phyloP scores from a whole-genome alignment of 192 early-diverging fungal species.

The Linderina pennispora region DNA sequence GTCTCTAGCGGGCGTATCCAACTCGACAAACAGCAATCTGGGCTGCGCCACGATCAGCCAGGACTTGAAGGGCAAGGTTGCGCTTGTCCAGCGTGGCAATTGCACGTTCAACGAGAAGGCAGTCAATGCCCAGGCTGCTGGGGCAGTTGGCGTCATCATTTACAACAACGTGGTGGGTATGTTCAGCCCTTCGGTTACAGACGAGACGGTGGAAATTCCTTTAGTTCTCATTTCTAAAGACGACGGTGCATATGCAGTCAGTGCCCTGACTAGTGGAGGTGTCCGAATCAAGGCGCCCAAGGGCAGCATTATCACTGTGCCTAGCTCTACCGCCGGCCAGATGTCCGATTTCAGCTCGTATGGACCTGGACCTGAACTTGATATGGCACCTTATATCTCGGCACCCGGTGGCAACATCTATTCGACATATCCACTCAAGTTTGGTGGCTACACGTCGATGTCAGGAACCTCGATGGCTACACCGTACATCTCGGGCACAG shows the following conservation, averaged over 20 bases:
- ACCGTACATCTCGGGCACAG: slow-evolving; percentile 64
- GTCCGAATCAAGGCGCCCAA: slow-evolving; percentile 18
- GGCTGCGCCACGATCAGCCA: slow-evolving; percentile 11
- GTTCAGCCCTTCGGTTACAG: slow-evolving; percentile 12
- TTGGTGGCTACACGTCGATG: slow-evolving; percentile 37
- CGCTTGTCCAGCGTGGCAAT: slow-evolving; percentile 38
- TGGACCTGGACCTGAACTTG: slow-evolving; percentile 57
- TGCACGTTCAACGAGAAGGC: slow-evolving; percentile 47
- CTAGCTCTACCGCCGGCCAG: slow-evolving; percentile 36
- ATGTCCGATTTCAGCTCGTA: slow-evolving; percentile 59
- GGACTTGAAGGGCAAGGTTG: slow-evolving; percentile 34
- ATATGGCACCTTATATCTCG: slow-evolving; percentile 53
- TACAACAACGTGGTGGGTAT: slow-evolving; percentile 41
- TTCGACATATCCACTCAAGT: slow-evolving; percentile 50
- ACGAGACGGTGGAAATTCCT: slow-evolving; percentile 24
- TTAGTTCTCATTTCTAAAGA: slow-evolving; percentile 28
- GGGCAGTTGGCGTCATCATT: slow-evolving; percentile 46
- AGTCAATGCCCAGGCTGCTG: slow-evolving; percentile 35
- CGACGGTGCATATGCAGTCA: slow-evolving; percentile 20
- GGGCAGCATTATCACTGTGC: slow-evolving; percentile 11
- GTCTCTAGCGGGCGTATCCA: slow-evolving; percentile 4
- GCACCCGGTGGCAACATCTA: slow-evolving; percentile 67
- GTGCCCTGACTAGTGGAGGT: background rate
- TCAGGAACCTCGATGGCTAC: slow-evolving; percentile 81
- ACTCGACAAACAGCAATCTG: slow-evolving; percentile 2